Evolutionary conservation across 768 basidiomycete genomes (phyloP).

Genomic region (Boletus sp.): DNA sequence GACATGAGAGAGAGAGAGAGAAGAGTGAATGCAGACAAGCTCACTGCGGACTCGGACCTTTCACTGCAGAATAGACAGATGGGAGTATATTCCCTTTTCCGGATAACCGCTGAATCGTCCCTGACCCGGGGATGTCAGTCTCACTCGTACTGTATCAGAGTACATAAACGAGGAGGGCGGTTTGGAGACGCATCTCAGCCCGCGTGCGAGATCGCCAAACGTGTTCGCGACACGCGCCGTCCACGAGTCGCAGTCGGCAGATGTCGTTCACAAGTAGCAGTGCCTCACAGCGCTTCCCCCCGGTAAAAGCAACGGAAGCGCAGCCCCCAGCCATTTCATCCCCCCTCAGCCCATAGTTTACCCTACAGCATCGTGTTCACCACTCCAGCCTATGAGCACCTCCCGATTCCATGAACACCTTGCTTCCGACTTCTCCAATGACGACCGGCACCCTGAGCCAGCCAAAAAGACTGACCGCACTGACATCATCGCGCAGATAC

Average conservation of each 20-base stretch:
- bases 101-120: background rate
- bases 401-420: conserved; percentile 33
- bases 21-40: background rate
- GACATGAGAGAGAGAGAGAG: conserved; percentile 45
- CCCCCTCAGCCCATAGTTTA: conserved; percentile 5
- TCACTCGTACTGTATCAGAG: too few species aligned
- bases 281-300: conserved; percentile 8
- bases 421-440: conserved; percentile 13
- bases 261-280: conserved; percentile 5
- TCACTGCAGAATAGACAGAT: background rate
- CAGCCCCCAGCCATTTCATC: background rate
- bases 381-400: conserved; percentile 20
- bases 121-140: too few species aligned
- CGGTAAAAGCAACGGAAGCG: conserved; percentile 9
- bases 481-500: conserved; percentile 40
- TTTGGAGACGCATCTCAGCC: background rate
- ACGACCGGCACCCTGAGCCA: conserved; percentile 13
- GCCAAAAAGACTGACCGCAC: conserved; percentile 6
- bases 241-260: conserved; percentile 15
- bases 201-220: background rate
- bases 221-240: conserved; percentile 11
- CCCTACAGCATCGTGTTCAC: conserved; percentile 10
- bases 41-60: too few species aligned
- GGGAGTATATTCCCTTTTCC: background rate
- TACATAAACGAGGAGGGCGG: too few species aligned